Percentiles rank a stretch among this genome's conserved stretches.
Conservation (phyloP, 2,329 filamentous ascomycete genomes). For the Chaetomium sp. region DNA sequence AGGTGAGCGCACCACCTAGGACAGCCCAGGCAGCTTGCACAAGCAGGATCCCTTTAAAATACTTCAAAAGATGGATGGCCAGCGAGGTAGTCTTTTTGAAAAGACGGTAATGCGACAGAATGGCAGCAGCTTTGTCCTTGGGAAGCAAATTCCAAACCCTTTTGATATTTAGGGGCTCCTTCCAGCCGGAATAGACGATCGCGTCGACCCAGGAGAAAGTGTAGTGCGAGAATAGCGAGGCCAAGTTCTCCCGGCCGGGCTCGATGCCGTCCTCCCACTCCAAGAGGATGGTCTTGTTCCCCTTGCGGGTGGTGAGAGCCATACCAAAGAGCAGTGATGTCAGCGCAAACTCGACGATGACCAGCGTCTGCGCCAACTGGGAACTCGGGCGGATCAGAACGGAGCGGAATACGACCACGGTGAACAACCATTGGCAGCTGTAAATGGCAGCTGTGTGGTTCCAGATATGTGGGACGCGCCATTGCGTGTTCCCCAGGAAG, state of each 20-base stretch:
- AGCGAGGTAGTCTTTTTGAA: conserved; percentile 79
- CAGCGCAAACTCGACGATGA: conserved; percentile 73
- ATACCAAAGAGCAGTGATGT: conserved; percentile 74
- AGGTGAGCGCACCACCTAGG: conserved; percentile 80
- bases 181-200: conserved; percentile 87
- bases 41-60: conserved; percentile 77
- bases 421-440: conserved; percentile 76
- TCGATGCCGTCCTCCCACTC: conserved; percentile 88
- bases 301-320: conserved; percentile 80
- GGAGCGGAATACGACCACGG: conserved; percentile 78
- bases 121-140: conserved; percentile 80
- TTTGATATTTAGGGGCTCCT: conserved; percentile 75
- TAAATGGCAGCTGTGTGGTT: conserved; percentile 91
- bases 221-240: conserved; percentile 83
- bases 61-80: conserved; percentile 77
- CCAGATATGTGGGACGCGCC: conserved; percentile 75
- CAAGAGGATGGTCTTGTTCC: conserved; percentile 84
- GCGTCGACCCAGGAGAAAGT: conserved; percentile 91
- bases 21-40: conserved; percentile 80
- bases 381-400: conserved; percentile 76
- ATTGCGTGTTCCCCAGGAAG: conserved; percentile 65
- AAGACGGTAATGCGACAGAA: conserved; percentile 82
- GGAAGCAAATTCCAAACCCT: conserved; percentile 91
- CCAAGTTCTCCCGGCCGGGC: conserved; percentile 82
- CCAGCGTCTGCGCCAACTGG: conserved; percentile 61